These are phyloP conservation scores for Rhazya stricta DNA, from an alignment of 257 asterid genomes.

Conservation along the genomic window DNA sequence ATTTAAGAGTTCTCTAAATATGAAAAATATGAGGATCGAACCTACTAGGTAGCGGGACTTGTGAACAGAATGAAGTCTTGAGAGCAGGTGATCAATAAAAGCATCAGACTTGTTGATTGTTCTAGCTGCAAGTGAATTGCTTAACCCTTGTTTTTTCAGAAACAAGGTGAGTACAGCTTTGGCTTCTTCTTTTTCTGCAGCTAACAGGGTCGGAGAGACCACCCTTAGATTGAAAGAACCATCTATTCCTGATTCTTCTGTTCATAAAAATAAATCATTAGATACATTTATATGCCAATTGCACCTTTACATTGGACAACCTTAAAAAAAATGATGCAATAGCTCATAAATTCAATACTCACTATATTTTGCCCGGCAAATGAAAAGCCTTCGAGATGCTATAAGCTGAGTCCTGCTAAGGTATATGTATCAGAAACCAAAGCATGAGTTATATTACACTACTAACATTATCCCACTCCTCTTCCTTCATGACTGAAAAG, in stretches of 20 bases:
- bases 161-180: slow-evolving; percentile 83
- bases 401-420: slow-evolving; percentile 35
- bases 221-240: slow-evolving; percentile 62
- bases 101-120: slow-evolving; percentile 76
- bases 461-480: background rate
- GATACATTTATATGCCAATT: slow-evolving; percentile 18
- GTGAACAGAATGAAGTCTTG: slow-evolving; percentile 79
- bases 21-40: slow-evolving; percentile 32
- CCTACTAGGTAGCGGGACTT: slow-evolving; percentile 95
- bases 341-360: slow-evolving; percentile 25
- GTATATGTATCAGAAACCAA: background rate
- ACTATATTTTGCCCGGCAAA: slow-evolving; percentile 54
- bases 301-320: background rate
- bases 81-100: slow-evolving; percentile 77
- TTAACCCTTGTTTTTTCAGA: slow-evolving; percentile 79
- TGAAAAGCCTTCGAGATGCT: slow-evolving; percentile 47
- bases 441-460: background rate
- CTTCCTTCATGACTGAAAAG: background rate
- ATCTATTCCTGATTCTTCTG: slow-evolving; percentile 65
- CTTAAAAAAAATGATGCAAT: background rate
- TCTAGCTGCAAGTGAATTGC: slow-evolving; percentile 65
- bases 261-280: slow-evolving; percentile 23
- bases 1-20: background rate
- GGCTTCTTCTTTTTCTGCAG: slow-evolving; percentile 95
- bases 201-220: slow-evolving; percentile 67